A percentile compares a stretch with the other conserved stretches of the same genome.
These are phyloP conservation scores for Leptoxyphium fumago DNA, from an alignment of 2,329 filamentous ascomycete genomes.

Conservation along the genomic window DNA sequence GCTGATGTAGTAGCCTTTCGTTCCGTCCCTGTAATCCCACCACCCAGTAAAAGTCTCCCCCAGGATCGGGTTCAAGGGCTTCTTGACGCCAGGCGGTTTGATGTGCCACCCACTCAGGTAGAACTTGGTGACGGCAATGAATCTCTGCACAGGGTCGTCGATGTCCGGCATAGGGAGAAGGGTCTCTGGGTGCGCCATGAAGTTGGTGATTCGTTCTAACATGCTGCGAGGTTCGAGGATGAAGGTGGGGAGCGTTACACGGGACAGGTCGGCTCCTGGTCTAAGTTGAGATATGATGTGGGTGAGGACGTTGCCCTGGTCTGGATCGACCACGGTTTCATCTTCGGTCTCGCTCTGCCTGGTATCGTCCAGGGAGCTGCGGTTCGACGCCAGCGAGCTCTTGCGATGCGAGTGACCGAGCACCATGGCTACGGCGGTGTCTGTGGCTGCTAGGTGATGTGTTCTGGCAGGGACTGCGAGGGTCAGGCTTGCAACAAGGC, in stretches of 20 bases:
- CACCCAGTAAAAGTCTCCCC: conserved; percentile 92
- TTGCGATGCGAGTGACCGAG: conserved; percentile 34
- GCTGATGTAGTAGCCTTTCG: conserved; percentile 84
- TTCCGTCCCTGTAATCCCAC: conserved; percentile 71
- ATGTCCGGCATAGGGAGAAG: conserved; percentile 76
- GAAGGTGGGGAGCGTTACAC: conserved; percentile 90
- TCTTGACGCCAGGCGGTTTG: conserved; percentile 93
- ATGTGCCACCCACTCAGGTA: conserved; percentile 99
- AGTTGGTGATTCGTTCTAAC: conserved; percentile 98
- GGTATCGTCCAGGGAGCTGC: conserved; percentile 28
- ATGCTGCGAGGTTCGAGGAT: conserved; percentile 96
- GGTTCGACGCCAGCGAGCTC: conserved; percentile 27
- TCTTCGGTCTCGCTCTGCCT: conserved; percentile 28
- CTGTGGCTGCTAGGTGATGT: too few species aligned
- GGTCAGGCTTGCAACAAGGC: too few species aligned
- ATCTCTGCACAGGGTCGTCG: conserved; percentile 77
- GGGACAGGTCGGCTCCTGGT: conserved; percentile 85
- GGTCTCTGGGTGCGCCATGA: conserved; percentile 98
- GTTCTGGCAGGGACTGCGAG: too few species aligned
- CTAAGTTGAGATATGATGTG: conserved; percentile 96
- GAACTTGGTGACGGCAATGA: conserved; percentile 92
- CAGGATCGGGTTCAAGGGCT: conserved; percentile 89
- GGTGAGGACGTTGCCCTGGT: conserved; percentile 90
- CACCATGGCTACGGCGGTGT: conserved; percentile 24
- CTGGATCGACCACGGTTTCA: conserved; percentile 70